Conservation (phyloP, 805 yeast species). For the Scheffersomyces stipitis region DNA sequence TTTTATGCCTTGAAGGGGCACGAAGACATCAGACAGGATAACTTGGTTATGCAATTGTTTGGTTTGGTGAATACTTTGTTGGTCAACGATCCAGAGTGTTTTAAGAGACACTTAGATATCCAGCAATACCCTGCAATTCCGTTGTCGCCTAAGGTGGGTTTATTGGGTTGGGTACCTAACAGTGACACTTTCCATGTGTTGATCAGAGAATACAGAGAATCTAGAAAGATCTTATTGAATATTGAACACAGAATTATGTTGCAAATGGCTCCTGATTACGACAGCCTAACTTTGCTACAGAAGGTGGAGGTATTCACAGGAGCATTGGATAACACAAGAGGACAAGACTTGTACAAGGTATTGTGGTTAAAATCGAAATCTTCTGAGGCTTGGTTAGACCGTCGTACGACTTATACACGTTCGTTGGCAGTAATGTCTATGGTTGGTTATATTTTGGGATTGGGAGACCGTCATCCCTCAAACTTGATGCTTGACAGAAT, state of each 20-base stretch:
- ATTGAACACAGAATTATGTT: constrained; percentile 94
- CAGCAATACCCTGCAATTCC: constrained; percentile 94
- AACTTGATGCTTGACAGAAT: constrained; percentile 91
- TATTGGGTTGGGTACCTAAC: constrained; percentile 96
- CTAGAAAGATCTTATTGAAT: constrained; percentile 82
- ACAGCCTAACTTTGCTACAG: constrained; percentile 80
- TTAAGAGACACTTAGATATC: constrained; percentile 91
- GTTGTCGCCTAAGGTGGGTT: constrained; percentile 93
- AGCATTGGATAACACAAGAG: constrained; percentile 91
- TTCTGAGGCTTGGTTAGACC: constrained; percentile 96
- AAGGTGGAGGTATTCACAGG: constrained; percentile 96
- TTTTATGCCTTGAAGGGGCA: constrained; percentile 87
- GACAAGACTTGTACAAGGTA: constrained; percentile 93
- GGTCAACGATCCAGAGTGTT: constrained; percentile 90
- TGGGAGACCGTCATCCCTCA: constrained; percentile 98
- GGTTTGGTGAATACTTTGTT: constrained; percentile 91
- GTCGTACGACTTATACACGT: constrained; percentile 94
- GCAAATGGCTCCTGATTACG: constrained; percentile 98
- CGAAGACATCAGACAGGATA: constrained; percentile 97
- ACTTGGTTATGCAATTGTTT: constrained; percentile 94
- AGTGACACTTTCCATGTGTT: constrained; percentile 95
- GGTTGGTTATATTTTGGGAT: constrained; percentile 95
- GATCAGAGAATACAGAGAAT: constrained; percentile 89
- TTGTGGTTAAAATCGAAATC: constrained; percentile 95
- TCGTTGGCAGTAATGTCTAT: constrained; percentile 98